Base-by-base conservation (phyloP, 257 asterid genomes). In the Ballota nigra region DNA sequence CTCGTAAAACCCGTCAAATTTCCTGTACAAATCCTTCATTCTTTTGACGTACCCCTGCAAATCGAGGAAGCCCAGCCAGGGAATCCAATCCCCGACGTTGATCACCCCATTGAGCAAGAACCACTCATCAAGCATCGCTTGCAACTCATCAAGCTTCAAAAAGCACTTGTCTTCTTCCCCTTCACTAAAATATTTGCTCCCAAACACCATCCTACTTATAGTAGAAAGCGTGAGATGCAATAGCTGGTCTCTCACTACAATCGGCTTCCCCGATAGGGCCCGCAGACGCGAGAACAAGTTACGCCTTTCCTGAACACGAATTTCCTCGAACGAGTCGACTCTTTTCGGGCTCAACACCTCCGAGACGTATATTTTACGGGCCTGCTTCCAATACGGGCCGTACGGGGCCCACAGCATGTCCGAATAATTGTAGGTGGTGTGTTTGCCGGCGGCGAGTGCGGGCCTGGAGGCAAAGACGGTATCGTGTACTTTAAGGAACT, bases 1-100 rank as follows among this genome's bases (percentile, higher is more conserved):
- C 10, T 70, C 59, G 4, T 22, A 64, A 76, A 82, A 82, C 76
- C 61, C 65, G 31, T 85, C 89, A 1, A 82, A 31, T 15, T 63
- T 83, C 56, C 72, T 73, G 11, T 38, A 0, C 60, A 80, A 28
- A 18, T 55, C 75, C 43, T 78, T 85, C 87, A 85, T 85, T 65
- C 65, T 56, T 66, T 74, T 82, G 20, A 78, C 81, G 60, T 82
- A 76, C 8, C 87, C 89, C 57, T 82, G 86, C 3, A 82, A 4
- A 58, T 82, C 86, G 10, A 82, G 78, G 18, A 67, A 78, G 8
- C 34, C 18, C 3, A 84, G 69, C 84, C 86, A 82, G 2, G 85
- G 85, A 26, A 82, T 71, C 87, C 86, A 80, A 19, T 85, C 89
- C 45, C 86, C 86, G 5, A 78, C 69, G 19, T 74, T 64, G 18